Evolutionary conservation across 257 asterid genomes (phyloP), one percentile per base, ranked within the genome.

Genomic region (Pogostemon cablin): DNA sequence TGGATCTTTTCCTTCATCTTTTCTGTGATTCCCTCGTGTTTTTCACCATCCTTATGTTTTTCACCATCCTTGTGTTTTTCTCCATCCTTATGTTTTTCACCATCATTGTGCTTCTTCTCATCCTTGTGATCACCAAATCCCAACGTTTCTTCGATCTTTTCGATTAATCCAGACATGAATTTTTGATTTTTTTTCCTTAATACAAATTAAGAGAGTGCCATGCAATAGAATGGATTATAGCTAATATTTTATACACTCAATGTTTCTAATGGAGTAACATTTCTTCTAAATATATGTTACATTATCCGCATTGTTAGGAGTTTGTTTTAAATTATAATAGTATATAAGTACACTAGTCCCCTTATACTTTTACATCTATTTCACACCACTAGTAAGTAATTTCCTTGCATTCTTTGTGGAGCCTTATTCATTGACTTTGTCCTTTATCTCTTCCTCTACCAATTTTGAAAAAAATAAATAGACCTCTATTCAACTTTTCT

Each of bases 151-250:
- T 70, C 82, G 54, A 85, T 82, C 78, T 85, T 85, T 20, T 80
- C 72, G 10, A 85, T 55, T 60, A 85, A 73, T 73, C 87, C 85
- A n/a, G 87, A 60, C 90, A 85, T 85, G 64, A 75, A 77, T 38
- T 6, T 17, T 6, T 25, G 1, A n/a, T 2, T 56, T 56, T 0
- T n/a, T 43, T 46, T 69, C 15, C 9, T 39, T 32, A 7, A 57
- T 9, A 7, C 8, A 46, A 44, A 17, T 10, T 42, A 41, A 63
- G 3, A 1, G 43, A 35, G 7, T 42, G 47, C 1, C 47, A 43
- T 7, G 9, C 55, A 25, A 6, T n/a, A 32, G 47, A 49, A 32
- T 55, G 11, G 4, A 55, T 42, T 7, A 9, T 2, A 25, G 32
- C 2, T n/a, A 47, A 7, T 2, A 47, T 44, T 71, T 71, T 71